These are phyloP conservation scores for Thalassiosira livingstoniorum DNA, from an alignment of 352 stramenopile genomes.

Conservation along the genomic window DNA sequence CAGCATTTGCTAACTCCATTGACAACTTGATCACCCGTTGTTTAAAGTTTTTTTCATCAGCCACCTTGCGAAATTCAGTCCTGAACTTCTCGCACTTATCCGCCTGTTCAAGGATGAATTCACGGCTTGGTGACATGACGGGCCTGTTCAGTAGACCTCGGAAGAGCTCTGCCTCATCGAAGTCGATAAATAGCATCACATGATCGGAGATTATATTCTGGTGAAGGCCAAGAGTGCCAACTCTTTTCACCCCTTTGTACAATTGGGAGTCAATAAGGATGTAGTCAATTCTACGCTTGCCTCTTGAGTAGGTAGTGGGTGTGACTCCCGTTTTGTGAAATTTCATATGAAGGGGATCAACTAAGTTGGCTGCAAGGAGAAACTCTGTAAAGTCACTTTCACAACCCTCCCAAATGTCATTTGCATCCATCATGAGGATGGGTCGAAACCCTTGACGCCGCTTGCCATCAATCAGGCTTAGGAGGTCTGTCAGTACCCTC, in stretches of 20 bases:
- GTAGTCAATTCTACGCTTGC: conserved; percentile 15
- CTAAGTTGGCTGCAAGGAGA: background rate
- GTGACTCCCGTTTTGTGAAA: background rate
- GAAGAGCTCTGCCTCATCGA: conserved; percentile 5
- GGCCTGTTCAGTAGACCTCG: background rate
- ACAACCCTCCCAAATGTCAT: background rate
- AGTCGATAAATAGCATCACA: no score
- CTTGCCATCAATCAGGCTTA: background rate
- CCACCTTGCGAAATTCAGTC: background rate
- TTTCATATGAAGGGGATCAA: conserved; percentile 15
- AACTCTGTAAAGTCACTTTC: conserved; percentile 1
- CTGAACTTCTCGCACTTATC: conserved; percentile 35
- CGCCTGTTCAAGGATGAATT: conserved; percentile 32
- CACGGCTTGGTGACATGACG: background rate
- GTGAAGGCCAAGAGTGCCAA: conserved; percentile 23
- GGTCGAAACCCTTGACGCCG: background rate
- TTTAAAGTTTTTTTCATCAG: conserved; percentile 13
- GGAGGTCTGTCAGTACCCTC: background rate
- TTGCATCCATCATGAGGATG: conserved; percentile 9
- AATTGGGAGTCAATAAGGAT: conserved; percentile 18
- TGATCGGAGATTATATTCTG: conserved; percentile 22
- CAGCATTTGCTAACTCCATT: background rate
- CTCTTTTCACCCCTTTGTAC: background rate
- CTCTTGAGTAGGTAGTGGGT: conserved; percentile 26
- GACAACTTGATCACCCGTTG: background rate